Conservation (phyloP, 139 green algal species). For the Monoraphidium neglectum region DNA sequence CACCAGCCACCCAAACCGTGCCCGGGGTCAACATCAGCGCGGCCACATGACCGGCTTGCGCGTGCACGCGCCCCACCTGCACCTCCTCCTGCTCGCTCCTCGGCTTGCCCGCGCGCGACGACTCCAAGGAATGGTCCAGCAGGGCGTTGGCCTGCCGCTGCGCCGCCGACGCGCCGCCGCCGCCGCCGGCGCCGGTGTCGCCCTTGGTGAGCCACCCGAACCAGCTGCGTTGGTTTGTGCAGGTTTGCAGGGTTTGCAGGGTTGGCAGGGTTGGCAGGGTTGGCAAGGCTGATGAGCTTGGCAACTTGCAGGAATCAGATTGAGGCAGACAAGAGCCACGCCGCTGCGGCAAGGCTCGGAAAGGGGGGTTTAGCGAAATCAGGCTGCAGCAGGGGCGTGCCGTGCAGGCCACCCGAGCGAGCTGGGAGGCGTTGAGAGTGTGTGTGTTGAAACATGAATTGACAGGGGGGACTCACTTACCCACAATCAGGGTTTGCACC, state of each 20-base stretch:
- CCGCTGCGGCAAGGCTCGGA: neutral
- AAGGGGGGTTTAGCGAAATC: no score
- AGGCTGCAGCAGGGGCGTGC: no score
- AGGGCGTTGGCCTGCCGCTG: neutral
- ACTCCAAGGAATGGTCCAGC: neutral
- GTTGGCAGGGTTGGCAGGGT: no score
- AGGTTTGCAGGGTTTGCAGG: neutral
- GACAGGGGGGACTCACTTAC: no score
- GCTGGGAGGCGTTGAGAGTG: no score
- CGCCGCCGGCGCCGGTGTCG: neutral
- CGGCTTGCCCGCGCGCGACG: neutral
- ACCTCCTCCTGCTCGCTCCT: constrained; percentile 30
- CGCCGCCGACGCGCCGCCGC: neutral
- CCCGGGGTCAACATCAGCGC: constrained; percentile 7
- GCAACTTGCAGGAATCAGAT: neutral
- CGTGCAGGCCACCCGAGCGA: no score
- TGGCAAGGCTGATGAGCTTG: no score
- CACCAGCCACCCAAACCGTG: neutral
- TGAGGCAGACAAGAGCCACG: neutral
- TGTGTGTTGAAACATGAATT: no score
- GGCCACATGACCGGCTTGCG: constrained; percentile 44
- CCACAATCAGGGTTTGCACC: no score
- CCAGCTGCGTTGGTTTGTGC: constrained; percentile 17
- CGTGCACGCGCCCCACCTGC: constrained; percentile 71
- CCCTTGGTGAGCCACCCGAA: constrained; percentile 22